phyloP scores from a whole-genome alignment of 78 protist genomes.

The Polysphondylium violaceum region DNA sequence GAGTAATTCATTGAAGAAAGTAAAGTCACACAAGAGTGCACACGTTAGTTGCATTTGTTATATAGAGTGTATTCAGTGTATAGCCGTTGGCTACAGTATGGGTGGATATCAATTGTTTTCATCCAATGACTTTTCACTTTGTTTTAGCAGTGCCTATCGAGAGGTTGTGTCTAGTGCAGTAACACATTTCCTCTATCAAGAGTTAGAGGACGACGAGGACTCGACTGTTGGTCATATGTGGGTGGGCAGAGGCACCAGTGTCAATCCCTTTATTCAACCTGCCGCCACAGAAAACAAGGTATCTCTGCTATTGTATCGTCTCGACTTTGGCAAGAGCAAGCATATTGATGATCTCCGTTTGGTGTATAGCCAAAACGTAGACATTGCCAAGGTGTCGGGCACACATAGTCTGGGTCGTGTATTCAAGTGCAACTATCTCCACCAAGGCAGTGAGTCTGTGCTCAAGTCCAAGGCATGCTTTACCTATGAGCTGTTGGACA shows the following conservation, averaged over 20 bases:
- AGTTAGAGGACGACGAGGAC: conserved; percentile 57
- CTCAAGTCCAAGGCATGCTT: conserved; percentile 35
- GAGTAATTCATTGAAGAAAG: too few relatives aligned
- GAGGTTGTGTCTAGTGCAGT: conserved; percentile 47
- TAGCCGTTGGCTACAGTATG: conserved; percentile 56
- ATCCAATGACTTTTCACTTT: neutral
- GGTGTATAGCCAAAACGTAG: neutral
- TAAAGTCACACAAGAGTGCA: neutral
- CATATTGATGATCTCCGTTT: neutral
- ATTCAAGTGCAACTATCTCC: too few relatives aligned
- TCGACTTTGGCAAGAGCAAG: neutral
- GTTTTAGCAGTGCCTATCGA: conserved; percentile 21
- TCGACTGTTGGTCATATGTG: conserved; percentile 5
- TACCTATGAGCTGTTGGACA: conserved; percentile 6
- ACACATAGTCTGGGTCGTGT: too few relatives aligned
- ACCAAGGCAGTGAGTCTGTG: too few relatives aligned
- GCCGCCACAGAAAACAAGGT: neutral
- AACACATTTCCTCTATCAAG: conserved; percentile 57
- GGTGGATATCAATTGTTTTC: conserved; percentile 67
- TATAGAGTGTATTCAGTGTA: neutral
- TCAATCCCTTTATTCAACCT: neutral
- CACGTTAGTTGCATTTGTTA: neutral
- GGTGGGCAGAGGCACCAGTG: conserved; percentile 59
- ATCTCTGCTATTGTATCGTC: neutral
- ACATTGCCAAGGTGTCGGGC: conserved; percentile 5